phyloP scores from a whole-genome alignment of 208 protist species.

The Leishmania tropica region DNA sequence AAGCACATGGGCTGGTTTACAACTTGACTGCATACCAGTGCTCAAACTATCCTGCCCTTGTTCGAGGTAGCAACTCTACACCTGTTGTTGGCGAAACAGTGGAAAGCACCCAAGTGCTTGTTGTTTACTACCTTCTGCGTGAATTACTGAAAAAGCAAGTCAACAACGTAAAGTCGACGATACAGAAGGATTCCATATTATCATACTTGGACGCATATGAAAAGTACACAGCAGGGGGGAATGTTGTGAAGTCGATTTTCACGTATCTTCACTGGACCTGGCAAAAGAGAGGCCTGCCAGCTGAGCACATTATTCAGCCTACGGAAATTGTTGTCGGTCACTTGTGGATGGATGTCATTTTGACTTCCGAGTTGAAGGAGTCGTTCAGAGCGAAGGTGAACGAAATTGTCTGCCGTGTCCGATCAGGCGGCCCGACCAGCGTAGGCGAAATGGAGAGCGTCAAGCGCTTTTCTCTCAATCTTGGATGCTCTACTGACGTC shows the following conservation, averaged over 20 bases:
- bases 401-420: slow-evolving; percentile 43
- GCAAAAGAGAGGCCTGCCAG: slow-evolving; percentile 74
- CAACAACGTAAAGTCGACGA: slow-evolving; percentile 30
- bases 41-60: slow-evolving; percentile 66
- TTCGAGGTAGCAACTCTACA: slow-evolving; percentile 47
- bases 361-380: slow-evolving; percentile 30
- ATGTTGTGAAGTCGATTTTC: slow-evolving; percentile 71
- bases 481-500: slow-evolving; percentile 59
- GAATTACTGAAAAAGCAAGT: slow-evolving; percentile 76
- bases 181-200: slow-evolving; percentile 33
- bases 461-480: slow-evolving; percentile 65
- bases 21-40: slow-evolving; percentile 59
- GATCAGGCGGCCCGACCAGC: slow-evolving; percentile 31
- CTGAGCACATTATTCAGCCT: slow-evolving; percentile 68
- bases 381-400: slow-evolving; percentile 44
- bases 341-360: slow-evolving; percentile 56
- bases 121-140: slow-evolving; percentile 80
- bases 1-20: slow-evolving; percentile 57
- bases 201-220: slow-evolving; percentile 68
- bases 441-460: slow-evolving; percentile 54
- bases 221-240: slow-evolving; percentile 65
- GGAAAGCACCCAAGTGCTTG: slow-evolving; percentile 80
- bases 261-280: slow-evolving; percentile 85
- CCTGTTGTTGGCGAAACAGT: slow-evolving; percentile 53
- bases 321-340: slow-evolving; percentile 71